phyloP scores from a whole-genome alignment of 2,329 filamentous ascomycete genomes.

The Biscogniauxia marginata region DNA sequence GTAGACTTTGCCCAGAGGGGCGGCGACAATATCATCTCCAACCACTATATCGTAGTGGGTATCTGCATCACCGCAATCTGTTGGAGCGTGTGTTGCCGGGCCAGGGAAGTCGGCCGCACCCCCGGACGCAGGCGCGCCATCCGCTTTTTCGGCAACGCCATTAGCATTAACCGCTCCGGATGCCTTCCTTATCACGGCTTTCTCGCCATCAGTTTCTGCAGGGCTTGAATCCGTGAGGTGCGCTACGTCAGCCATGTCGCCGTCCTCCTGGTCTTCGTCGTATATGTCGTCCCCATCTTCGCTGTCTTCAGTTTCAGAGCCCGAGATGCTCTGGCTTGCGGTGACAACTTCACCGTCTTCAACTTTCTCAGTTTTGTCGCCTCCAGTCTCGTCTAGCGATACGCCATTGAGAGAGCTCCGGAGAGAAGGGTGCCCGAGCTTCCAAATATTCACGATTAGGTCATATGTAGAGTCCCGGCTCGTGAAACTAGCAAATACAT shows the following conservation, averaged over 20 bases:
- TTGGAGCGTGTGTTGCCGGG: slow-evolving; percentile 75
- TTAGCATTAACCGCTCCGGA: slow-evolving; percentile 57
- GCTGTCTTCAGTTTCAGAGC: slow-evolving; percentile 57
- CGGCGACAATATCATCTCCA: slow-evolving; percentile 81
- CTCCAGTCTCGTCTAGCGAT: slow-evolving; percentile 73
- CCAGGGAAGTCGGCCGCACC: slow-evolving; percentile 73
- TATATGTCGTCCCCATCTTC: slow-evolving; percentile 75
- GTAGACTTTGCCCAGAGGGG: slow-evolving; percentile 90
- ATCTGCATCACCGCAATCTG: slow-evolving; percentile 76
- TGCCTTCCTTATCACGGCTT: slow-evolving; percentile 66
- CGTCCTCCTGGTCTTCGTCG: slow-evolving; percentile 75
- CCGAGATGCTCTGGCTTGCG: slow-evolving; percentile 54
- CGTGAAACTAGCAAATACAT: slow-evolving; percentile 93
- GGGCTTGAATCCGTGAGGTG: slow-evolving; percentile 41
- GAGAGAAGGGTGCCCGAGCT: slow-evolving; percentile 87
- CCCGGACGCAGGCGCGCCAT: slow-evolving; percentile 42
- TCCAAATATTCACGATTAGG: slow-evolving; percentile 97
- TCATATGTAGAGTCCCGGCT: slow-evolving; percentile 96
- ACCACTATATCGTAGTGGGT: slow-evolving; percentile 82
- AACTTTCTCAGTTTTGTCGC: slow-evolving; percentile 88
- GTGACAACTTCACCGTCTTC: slow-evolving; percentile 48
- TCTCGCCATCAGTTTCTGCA: slow-evolving; percentile 58
- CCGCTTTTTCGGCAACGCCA: slow-evolving; percentile 51
- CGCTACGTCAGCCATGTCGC: slow-evolving; percentile 47
- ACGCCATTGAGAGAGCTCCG: slow-evolving; percentile 91